Conservation (phyloP, 2,329 filamentous ascomycete genomes). For the Ophiostoma ulmi region DNA sequence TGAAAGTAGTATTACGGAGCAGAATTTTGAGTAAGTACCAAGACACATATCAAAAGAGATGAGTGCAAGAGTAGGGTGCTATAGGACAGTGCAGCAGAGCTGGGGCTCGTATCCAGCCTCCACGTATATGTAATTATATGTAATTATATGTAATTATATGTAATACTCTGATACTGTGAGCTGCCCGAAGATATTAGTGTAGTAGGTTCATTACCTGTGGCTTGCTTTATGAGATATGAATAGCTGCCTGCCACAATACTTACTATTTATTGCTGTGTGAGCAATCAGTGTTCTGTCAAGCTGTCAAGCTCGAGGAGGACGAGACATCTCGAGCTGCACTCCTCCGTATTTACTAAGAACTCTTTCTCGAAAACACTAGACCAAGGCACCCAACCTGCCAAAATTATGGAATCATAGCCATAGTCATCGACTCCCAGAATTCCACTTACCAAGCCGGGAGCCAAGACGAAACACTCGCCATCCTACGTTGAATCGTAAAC, state of each 20-base stretch:
- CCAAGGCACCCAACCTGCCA: not conserved
- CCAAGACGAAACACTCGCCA: constrained; percentile 9
- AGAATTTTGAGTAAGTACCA: not conserved
- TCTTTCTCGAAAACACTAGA: not conserved
- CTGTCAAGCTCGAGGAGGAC: not conserved
- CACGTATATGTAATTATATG: no score
- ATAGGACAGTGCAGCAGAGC: not conserved
- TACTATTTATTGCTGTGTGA: not conserved
- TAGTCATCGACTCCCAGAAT: not conserved
- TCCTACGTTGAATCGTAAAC: not conserved
- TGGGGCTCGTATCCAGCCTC: not conserved
- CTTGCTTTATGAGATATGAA: no score
- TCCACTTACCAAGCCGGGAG: constrained; percentile 1
- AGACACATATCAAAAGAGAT: not conserved
- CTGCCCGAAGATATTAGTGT: not conserved
- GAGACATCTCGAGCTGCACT: not conserved
- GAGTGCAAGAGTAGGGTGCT: not conserved
- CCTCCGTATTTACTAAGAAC: not conserved
- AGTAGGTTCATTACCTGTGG: no score
- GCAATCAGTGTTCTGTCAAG: not conserved
- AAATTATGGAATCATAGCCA: not conserved
- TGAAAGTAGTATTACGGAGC: not conserved
- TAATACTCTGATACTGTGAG: not conserved
- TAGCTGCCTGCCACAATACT: no score
- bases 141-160: no score